phyloP scores from a whole-genome alignment of 306 rosid species.

The Glycine tomentella region DNA sequence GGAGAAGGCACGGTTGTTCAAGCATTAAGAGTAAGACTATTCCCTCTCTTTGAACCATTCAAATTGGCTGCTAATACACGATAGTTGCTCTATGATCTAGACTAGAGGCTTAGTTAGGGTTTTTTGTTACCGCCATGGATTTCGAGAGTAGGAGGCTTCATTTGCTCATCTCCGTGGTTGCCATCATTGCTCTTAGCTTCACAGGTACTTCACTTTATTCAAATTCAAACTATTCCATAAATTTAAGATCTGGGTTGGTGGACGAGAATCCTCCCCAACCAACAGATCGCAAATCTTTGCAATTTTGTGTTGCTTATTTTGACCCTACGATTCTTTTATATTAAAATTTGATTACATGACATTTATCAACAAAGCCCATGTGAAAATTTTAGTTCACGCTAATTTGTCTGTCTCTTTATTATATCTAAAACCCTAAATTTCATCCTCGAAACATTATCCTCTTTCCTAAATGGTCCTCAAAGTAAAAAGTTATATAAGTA shows the following conservation, averaged over 20 bases:
- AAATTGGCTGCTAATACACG: not conserved
- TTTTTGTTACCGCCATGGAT: slow-evolving; percentile 57
- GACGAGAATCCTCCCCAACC: not conserved
- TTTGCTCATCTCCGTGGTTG: slow-evolving; percentile 51
- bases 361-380: not conserved
- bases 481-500: too few species aligned
- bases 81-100: not conserved
- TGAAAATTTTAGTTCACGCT: not conserved
- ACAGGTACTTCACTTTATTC: slow-evolving; percentile 55
- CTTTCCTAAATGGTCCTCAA: too few species aligned
- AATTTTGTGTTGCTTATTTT: not conserved
- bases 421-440: too few species aligned
- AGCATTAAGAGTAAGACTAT: slow-evolving; percentile 3
- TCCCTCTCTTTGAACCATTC: slow-evolving; percentile 33
- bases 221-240: not conserved
- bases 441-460: too few species aligned
- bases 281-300: slow-evolving; percentile 22
- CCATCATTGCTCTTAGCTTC: slow-evolving; percentile 69
- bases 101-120: slow-evolving; percentile 1
- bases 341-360: not conserved
- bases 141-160: slow-evolving; percentile 60
- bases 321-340: not conserved
- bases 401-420: not conserved
- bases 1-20: slow-evolving; percentile 14
- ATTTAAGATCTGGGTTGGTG: not conserved